Evolutionary conservation across 257 asterid species (phyloP).

Genomic region (Solanum appendiculatum): DNA sequence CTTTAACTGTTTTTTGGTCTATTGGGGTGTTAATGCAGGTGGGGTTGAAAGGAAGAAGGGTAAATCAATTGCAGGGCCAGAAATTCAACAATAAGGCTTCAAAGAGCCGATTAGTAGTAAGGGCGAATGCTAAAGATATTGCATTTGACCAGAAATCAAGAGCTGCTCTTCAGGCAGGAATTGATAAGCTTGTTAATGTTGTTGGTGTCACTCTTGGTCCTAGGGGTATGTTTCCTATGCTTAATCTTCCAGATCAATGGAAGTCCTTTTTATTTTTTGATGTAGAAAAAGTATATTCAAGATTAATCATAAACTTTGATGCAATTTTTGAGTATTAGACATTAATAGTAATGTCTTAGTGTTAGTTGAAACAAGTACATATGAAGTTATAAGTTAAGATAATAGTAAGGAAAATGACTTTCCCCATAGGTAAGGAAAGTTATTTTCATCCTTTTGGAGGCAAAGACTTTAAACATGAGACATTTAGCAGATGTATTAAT

Average conservation of each 20-base stretch:
- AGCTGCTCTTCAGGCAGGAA: conserved; percentile 85
- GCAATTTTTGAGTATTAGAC: background rate
- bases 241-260: background rate
- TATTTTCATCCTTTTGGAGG: background rate
- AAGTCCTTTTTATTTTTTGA: background rate
- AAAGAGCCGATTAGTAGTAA: conserved; percentile 59
- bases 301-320: background rate
- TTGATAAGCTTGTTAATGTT: conserved; percentile 88
- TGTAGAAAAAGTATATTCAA: background rate
- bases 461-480: background rate
- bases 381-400: background rate
- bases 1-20: background rate
- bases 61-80: conserved; percentile 54
- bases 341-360: background rate
- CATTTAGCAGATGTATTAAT: background rate
- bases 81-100: conserved; percentile 36
- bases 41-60: conserved; percentile 45
- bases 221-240: conserved; percentile 41
- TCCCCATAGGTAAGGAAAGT: background rate
- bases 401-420: background rate
- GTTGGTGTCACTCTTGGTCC: conserved; percentile 97
- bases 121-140: conserved; percentile 85
- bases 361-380: background rate
- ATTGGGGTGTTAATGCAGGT: conserved; percentile 25
- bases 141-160: conserved; percentile 88